Percentiles rank a stretch among this genome's conserved stretches.
Conservation (phyloP, 2,329 filamentous ascomycete genomes). For the Pseudocercospora macadamiae region DNA sequence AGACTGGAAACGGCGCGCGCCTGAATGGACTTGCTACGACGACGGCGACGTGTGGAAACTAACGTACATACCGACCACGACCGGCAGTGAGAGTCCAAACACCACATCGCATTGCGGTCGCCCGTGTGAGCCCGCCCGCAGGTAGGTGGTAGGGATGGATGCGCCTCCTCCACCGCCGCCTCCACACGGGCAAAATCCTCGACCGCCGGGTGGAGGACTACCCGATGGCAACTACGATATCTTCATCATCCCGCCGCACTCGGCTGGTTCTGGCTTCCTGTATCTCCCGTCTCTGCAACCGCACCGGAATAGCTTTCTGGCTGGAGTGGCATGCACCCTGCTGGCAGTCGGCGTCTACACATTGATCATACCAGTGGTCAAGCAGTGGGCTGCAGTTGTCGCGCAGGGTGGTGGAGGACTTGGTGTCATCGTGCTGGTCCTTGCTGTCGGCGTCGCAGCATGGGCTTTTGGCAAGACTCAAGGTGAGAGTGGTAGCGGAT, state of each 20-base stretch:
- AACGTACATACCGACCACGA: conserved; percentile 2
- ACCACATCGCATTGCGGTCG: neutral
- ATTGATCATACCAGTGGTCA: conserved; percentile 72
- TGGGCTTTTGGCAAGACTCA: conserved; percentile 75
- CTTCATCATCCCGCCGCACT: conserved; percentile 92
- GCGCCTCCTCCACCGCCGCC: conserved; percentile 79
- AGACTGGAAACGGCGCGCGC: neutral
- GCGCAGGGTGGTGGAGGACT: conserved; percentile 69
- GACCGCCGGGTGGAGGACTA: conserved; percentile 65
- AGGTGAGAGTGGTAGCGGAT: conserved; percentile 48
- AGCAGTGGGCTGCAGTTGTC: conserved; percentile 72
- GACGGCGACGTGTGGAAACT: neutral
- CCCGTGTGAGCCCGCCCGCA: conserved; percentile 7
- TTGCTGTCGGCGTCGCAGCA: conserved; percentile 73
- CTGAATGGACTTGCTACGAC: neutral
- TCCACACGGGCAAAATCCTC: conserved; percentile 79
- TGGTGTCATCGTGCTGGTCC: conserved; percentile 71
- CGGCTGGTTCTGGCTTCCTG: conserved; percentile 83
- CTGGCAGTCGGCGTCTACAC: conserved; percentile 73
- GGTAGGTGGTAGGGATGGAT: conserved; percentile 25
- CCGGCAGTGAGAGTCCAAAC: neutral
- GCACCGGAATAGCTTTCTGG: conserved; percentile 87
- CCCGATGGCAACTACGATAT: conserved; percentile 95
- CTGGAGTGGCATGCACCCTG: conserved; percentile 78
- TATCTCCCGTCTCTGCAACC: conserved; percentile 90